These are phyloP conservation scores for Fusarium foetens DNA, from an alignment of 2,329 filamentous ascomycete species.

Conservation along the genomic window DNA sequence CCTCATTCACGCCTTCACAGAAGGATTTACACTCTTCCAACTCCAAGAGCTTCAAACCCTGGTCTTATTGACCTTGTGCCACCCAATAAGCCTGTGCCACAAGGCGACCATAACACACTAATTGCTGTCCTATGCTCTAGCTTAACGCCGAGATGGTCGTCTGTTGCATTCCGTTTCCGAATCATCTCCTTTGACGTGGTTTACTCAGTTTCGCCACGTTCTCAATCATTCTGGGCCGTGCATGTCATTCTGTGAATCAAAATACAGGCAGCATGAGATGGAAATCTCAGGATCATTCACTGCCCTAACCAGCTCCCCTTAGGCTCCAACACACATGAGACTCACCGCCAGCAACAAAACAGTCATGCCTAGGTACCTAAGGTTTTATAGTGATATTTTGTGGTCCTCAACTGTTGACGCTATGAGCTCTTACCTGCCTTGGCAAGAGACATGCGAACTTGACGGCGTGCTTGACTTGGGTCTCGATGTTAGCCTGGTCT, in stretches of 20 bases:
- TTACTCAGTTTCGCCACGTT: conserved; percentile 12
- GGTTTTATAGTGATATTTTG: conserved; percentile 22
- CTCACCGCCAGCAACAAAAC: conserved; percentile 36
- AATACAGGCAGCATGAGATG: neutral
- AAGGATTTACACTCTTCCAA: conserved; percentile 18
- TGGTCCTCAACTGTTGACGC: conserved; percentile 24
- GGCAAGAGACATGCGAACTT: conserved; percentile 31
- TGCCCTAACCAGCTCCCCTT: conserved; percentile 1
- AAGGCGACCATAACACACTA: conserved; percentile 37
- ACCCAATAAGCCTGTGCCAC: conserved; percentile 47
- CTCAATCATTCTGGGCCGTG: neutral
- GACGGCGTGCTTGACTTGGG: conserved; percentile 22
- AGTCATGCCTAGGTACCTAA: neutral
- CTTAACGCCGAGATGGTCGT: conserved; percentile 15
- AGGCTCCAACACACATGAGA: conserved; percentile 33
- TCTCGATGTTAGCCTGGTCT: conserved; percentile 10
- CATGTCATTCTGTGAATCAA: neutral
- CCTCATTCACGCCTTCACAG: conserved; percentile 26
- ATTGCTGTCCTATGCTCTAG: conserved; percentile 23
- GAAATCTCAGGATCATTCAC: neutral
- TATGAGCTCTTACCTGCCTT: conserved; percentile 24
- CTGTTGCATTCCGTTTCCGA: conserved; percentile 27
- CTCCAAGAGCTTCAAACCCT: conserved; percentile 29
- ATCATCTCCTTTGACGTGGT: conserved; percentile 37
- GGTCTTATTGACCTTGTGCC: conserved; percentile 22